A percentile compares a stretch with the other conserved stretches of the same genome.
Evolutionary conservation across 179 eudicot species (phyloP).

Genomic region (Nepenthes alata): DNA sequence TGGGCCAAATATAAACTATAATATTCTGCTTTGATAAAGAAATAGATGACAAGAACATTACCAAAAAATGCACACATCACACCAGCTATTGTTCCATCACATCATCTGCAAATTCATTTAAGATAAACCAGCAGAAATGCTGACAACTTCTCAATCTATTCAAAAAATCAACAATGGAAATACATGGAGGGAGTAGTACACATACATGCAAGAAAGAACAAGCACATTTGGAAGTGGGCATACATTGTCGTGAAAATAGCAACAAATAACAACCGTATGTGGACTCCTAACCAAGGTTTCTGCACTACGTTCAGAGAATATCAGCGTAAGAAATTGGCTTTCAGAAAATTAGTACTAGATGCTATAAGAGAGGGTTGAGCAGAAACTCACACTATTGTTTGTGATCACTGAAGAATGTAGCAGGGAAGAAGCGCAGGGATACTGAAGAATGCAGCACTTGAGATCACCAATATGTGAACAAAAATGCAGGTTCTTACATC

Average conservation of each 20-base stretch:
- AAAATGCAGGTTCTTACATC: no score
- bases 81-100: no score
- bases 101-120: no score
- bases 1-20: no score
- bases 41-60: background rate
- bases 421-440: no score
- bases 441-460: no score
- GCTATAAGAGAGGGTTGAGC: no score
- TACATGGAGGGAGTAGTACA: conserved; percentile 2
- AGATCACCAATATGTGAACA: no score
- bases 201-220: conserved; percentile 75
- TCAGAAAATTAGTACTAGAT: no score
- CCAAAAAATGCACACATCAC: background rate
- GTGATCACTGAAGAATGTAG: no score
- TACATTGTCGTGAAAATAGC: conserved; percentile 51
- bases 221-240: conserved; percentile 74
- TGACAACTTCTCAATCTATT: background rate
- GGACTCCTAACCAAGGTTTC: conserved; percentile 75
- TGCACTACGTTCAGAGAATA: conserved; percentile 13
- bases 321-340: background rate
- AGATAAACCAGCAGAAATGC: no score
- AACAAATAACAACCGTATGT: conserved; percentile 37
- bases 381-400: no score
- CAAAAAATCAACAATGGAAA: background rate
- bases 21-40: background rate